Evolutionary conservation across 306 rosid species (phyloP).

Genomic region (Delonix regia): DNA sequence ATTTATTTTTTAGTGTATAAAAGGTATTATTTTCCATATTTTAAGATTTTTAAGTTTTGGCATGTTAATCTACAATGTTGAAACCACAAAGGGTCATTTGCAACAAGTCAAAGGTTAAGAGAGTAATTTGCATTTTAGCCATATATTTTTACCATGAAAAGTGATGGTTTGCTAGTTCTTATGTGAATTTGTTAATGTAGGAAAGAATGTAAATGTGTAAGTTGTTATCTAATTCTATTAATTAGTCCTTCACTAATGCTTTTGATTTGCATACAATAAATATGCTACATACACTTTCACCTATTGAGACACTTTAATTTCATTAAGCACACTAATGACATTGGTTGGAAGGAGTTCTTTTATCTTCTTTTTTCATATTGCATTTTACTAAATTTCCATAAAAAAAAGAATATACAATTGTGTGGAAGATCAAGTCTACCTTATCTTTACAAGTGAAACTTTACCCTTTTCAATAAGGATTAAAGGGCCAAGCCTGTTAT

Average conservation of each 20-base stretch:
- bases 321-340: conserved; percentile 79
- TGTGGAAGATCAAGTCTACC: conserved; percentile 11
- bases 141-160: background rate
- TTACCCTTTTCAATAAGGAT: conserved; percentile 46
- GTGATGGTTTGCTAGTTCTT: background rate
- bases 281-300: conserved; percentile 67
- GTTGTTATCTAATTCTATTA: background rate
- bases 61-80: background rate
- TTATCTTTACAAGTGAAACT: conserved; percentile 8
- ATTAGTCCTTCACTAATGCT: conserved; percentile 9
- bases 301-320: conserved; percentile 66
- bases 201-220: background rate
- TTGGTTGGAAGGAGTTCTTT: conserved; percentile 83
- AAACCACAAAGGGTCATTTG: background rate
- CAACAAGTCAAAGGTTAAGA: background rate
- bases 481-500: conserved; percentile 83
- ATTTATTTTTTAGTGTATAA: background rate
- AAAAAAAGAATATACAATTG: conserved; percentile 5
- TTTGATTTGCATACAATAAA: conserved; percentile 46
- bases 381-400: conserved; percentile 9
- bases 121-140: background rate
- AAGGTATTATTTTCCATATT: background rate
- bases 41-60: background rate
- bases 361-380: conserved; percentile 15
- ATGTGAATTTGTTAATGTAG: background rate